phyloP scores from a whole-genome alignment of 495 filamentous ascomycete species.

The Astrothelium macrocarpum region DNA sequence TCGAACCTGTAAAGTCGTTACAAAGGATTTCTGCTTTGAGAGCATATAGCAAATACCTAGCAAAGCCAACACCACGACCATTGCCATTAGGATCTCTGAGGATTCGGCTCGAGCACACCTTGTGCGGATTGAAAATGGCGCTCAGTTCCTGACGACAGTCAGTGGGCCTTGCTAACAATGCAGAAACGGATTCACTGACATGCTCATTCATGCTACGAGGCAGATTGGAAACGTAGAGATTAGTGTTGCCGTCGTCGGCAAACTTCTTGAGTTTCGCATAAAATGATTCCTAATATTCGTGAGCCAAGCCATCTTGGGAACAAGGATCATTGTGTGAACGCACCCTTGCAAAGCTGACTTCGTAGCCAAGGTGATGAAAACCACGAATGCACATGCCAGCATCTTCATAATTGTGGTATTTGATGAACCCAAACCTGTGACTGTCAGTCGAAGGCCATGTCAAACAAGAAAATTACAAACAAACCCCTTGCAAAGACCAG shows the following conservation, averaged over 20 bases:
- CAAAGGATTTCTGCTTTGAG: not conserved
- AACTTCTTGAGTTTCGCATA: slow-evolving; percentile 91
- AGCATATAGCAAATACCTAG: slow-evolving; percentile 53
- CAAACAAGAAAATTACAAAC: slow-evolving; percentile 17
- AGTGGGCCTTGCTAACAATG: slow-evolving; percentile 7
- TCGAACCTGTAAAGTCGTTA: slow-evolving; percentile 55
- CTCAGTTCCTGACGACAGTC: slow-evolving; percentile 50
- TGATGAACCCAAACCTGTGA: slow-evolving; percentile 85
- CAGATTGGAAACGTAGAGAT: slow-evolving; percentile 94
- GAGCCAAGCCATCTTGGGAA: slow-evolving; percentile 1
- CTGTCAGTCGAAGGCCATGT: slow-evolving; percentile 16
- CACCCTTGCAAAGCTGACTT: slow-evolving; percentile 91
- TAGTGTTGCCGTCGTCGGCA: slow-evolving; percentile 76
- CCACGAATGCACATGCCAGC: slow-evolving; percentile 93
- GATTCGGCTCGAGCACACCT: slow-evolving; percentile 83
- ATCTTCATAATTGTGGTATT: slow-evolving; percentile 75
- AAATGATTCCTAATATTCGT: slow-evolving; percentile 66
- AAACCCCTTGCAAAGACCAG: slow-evolving; percentile 90
- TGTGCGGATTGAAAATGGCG: slow-evolving; percentile 72
- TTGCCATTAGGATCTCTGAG: slow-evolving; percentile 80
- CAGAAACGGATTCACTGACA: slow-evolving; percentile 39
- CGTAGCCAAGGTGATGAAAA: slow-evolving; percentile 89
- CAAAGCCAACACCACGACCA: slow-evolving; percentile 95
- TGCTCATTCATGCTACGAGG: slow-evolving; percentile 82
- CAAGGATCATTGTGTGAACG: slow-evolving; percentile 13